These are phyloP conservation scores for Bonia amplexicaulis DNA, from an alignment of 176 grass and related monocot species.

Conservation along the genomic window DNA sequence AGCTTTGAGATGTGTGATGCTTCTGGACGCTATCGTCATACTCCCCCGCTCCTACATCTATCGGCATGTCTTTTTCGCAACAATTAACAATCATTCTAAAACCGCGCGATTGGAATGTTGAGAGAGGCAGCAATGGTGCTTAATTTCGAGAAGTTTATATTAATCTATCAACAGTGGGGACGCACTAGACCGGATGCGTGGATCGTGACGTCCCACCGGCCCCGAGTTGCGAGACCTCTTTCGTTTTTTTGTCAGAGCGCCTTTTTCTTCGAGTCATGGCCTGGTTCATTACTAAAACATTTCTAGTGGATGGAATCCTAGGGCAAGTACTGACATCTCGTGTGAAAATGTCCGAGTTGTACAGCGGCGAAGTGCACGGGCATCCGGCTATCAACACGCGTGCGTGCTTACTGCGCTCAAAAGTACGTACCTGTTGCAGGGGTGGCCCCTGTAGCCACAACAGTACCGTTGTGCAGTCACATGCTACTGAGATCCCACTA, in stretches of 20 bases:
- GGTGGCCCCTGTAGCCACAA: too few relatives aligned
- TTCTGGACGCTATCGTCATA: background rate
- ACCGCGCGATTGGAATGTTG: background rate
- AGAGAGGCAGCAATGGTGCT: background rate
- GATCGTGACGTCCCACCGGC: slow-evolving; percentile 34
- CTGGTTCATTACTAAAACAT: background rate
- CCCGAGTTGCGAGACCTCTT: background rate
- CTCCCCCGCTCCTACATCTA: background rate
- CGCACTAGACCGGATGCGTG: background rate
- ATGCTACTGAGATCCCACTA: slow-evolving; percentile 22
- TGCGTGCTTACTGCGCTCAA: slow-evolving; percentile 12
- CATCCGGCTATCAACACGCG: background rate
- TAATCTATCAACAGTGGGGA: background rate
- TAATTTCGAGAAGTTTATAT: background rate
- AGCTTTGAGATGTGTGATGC: slow-evolving; percentile 15
- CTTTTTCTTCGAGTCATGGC: slow-evolving; percentile 20
- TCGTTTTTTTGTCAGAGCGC: background rate
- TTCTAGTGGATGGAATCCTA: slow-evolving; percentile 23
- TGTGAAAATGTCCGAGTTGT: background rate
- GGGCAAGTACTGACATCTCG: background rate
- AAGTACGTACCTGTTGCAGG: background rate
- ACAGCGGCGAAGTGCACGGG: slow-evolving; percentile 1
- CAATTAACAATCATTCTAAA: background rate
- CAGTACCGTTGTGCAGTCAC: background rate
- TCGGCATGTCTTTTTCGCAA: background rate